Base-by-base conservation (phyloP, 352 stramenopile genomes). In the Phytopythium mirpurense region DNA sequence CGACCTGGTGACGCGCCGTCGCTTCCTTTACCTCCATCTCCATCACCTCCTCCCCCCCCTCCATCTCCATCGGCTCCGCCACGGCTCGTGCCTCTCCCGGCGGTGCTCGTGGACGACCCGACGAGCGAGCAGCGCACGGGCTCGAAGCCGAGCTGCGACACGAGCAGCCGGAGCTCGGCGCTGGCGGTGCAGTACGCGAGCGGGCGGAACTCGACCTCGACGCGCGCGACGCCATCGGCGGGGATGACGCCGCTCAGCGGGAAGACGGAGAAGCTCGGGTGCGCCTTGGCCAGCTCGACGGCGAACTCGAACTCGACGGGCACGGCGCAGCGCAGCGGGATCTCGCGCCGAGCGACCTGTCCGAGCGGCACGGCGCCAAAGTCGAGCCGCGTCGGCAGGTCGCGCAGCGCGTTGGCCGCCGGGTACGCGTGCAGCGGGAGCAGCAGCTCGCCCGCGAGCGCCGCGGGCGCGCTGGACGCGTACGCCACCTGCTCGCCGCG, bases 271-370 rank as follows among this genome's bases (percentile, higher is more conserved):
- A 97, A 95, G 21, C 83, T 75, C 15, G 78, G 68, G 50, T 96
- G 83, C 10, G 78, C 51, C 43, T 84, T 74, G 12, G 67, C 57
- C 10, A 96, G 49, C 16, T 66, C 57, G 7, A 97, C 60, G 62
- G 88, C 78, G 49, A 81, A 97, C 66, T 96, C 86, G 46, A 97
- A 96, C 45, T 86, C 75, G 16, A 97, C 87, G 9, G 88, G 88
- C 18, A 96, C 84, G 24, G 84, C 87, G 44, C 78, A 93, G 29
- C 63, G 52, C 24, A 93, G 66, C 7, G 80, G 56, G 9, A 91
- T 43, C 26, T 73, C 55, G 0, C 66, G 62, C 7, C 59, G 63
- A 7, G 68, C 72, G 16, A 78, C 73, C 8, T 70, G 42, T 7
- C 78, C 74, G 12, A 90, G 51, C 0, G 77, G 53, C 19, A 89